phyloP scores from a whole-genome alignment of 2,329 filamentous ascomycete species.

The Aspergillus carbonarius region DNA sequence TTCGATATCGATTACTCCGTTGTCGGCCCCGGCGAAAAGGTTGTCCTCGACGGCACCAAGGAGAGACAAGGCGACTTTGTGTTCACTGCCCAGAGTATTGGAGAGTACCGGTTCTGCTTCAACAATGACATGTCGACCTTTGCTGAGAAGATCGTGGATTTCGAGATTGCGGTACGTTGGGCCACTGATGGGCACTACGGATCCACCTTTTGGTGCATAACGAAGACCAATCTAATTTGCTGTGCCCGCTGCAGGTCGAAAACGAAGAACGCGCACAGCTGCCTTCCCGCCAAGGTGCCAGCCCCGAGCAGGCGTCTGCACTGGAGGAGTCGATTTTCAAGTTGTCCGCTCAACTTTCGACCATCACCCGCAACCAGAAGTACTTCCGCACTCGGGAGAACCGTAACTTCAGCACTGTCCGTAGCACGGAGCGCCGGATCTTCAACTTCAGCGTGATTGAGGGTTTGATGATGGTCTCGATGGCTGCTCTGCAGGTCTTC shows the following conservation, averaged over 20 bases:
- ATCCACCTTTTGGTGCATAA: neutral
- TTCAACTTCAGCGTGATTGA: conserved; percentile 98
- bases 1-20: conserved; percentile 97
- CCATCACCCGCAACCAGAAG: conserved; percentile 95
- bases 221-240: neutral
- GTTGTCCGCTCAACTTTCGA: conserved; percentile 87
- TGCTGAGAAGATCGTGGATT: conserved; percentile 95
- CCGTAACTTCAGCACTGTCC: conserved; percentile 96
- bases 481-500: conserved; percentile 96
- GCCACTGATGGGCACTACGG: neutral
- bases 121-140: conserved; percentile 98
- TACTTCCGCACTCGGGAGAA: conserved; percentile 99
- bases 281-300: conserved; percentile 83
- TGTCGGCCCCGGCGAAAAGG: conserved; percentile 73
- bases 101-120: conserved; percentile 97
- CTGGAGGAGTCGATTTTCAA: conserved; percentile 96
- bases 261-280: conserved; percentile 80
- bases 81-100: conserved; percentile 82
- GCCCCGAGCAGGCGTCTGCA: conserved; percentile 81
- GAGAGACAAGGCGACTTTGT: conserved; percentile 97
- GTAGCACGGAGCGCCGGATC: conserved; percentile 92
- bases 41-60: conserved; percentile 83
- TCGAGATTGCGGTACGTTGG: conserved; percentile 81
- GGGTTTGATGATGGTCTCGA: conserved; percentile 83
- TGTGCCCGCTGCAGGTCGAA: conserved; percentile 64